These are phyloP conservation scores for Pluteus cervinus DNA, from an alignment of 768 basidiomycete genomes.

Conservation along the genomic window DNA sequence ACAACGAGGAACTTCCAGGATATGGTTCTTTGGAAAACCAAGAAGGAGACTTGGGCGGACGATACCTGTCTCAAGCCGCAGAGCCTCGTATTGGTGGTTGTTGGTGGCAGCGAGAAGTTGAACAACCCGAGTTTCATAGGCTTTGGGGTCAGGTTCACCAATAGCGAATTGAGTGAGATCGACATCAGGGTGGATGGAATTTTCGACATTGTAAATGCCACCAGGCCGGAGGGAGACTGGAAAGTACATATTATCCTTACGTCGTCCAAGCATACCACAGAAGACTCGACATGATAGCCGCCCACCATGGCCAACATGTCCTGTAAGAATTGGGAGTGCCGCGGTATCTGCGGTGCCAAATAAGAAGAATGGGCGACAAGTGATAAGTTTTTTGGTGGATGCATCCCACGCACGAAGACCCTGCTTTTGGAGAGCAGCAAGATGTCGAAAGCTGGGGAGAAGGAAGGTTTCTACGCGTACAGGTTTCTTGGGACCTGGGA, in stretches of 20 bases:
- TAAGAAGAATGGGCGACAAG: slow-evolving; percentile 1
- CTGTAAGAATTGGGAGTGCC: not conserved
- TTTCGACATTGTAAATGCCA: not conserved
- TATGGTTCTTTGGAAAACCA: slow-evolving; percentile 14
- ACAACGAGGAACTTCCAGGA: slow-evolving; percentile 17
- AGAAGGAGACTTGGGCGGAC: slow-evolving; percentile 25
- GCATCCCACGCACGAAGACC: slow-evolving; percentile 18
- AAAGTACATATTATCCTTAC: not conserved
- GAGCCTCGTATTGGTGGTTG: slow-evolving; percentile 13
- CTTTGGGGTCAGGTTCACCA: not conserved
- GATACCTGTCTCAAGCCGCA: slow-evolving; percentile 22
- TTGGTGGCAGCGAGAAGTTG: slow-evolving; percentile 10
- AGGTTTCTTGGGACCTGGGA: slow-evolving; percentile 31
- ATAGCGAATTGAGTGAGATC: slow-evolving; percentile 3
- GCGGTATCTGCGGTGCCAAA: not conserved
- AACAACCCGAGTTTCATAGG: slow-evolving; percentile 11
- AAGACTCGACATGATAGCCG: not conserved
- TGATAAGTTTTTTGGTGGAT: not conserved
- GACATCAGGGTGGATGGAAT: slow-evolving; percentile 9
- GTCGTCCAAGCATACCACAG: slow-evolving; percentile 1
- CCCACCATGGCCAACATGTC: not conserved
- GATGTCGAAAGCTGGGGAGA: slow-evolving; percentile 26
- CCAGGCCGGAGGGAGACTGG: not conserved
- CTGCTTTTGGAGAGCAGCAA: slow-evolving; percentile 20
- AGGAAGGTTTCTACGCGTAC: slow-evolving; percentile 28